A percentile compares a stretch with the other conserved stretches of the same genome.
These are phyloP conservation scores for Didymella arachidicola DNA, from an alignment of 2,329 filamentous ascomycete species.

Conservation along the genomic window DNA sequence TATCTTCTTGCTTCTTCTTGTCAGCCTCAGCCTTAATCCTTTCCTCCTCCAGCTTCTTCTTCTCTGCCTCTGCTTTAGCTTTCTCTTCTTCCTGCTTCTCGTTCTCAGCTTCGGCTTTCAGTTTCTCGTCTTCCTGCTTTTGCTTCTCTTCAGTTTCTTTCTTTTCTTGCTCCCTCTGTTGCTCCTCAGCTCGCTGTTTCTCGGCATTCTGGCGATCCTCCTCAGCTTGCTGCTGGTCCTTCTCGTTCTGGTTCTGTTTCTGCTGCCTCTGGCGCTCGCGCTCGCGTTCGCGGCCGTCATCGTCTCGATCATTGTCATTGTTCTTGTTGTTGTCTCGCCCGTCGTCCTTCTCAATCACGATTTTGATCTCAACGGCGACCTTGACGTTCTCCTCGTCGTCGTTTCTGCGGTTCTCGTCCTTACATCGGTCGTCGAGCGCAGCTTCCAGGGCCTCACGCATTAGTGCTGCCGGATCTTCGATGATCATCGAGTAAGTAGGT, in stretches of 20 bases:
- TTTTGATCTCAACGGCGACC: constrained; percentile 11
- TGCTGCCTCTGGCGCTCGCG: background rate
- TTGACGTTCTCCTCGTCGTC: constrained; percentile 6
- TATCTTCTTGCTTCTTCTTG: background rate
- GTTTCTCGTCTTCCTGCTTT: constrained; percentile 1
- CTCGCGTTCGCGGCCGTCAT: background rate
- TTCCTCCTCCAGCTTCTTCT: background rate
- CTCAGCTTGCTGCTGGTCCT: background rate
- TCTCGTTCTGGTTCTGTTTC: constrained; percentile 1
- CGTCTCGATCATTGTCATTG: background rate
- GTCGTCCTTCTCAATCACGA: constrained; percentile 15
- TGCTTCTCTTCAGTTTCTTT: constrained; percentile 16
- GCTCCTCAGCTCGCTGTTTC: constrained; percentile 7
- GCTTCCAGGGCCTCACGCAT: constrained; percentile 7
- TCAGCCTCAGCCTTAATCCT: background rate
- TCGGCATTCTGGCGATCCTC: constrained; percentile 3
- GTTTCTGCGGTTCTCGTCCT: background rate
- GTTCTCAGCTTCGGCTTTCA: background rate
- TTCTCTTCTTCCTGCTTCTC: background rate
- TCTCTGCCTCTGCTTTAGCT: background rate
- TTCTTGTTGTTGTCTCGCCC: constrained; percentile 10
- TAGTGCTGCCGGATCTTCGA: constrained; percentile 3
- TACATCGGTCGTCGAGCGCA: background rate
- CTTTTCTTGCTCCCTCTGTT: background rate
- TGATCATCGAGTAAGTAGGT: constrained; percentile 1